These are phyloP conservation scores for Ceratocystis cubensis DNA, from an alignment of 2,329 filamentous ascomycete genomes.

Conservation along the genomic window DNA sequence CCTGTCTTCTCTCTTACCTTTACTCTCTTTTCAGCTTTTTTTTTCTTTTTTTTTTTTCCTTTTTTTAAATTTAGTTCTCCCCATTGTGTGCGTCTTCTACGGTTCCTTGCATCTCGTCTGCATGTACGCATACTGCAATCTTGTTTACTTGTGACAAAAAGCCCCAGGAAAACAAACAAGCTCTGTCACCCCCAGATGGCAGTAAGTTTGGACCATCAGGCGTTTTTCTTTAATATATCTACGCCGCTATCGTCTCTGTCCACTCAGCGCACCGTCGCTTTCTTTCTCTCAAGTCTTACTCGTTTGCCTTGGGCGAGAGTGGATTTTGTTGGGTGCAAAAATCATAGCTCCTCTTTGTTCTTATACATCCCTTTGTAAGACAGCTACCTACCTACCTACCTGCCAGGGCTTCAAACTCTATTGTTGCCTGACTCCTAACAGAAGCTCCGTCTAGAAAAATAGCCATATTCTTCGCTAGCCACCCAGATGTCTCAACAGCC, in stretches of 20 bases:
- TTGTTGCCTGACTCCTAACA: background rate
- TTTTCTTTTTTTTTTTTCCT: background rate
- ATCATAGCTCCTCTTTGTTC: background rate
- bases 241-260: background rate
- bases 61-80: background rate
- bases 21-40: background rate
- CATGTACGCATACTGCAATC: slow-evolving; percentile 1
- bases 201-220: slow-evolving; percentile 4
- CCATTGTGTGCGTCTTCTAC: background rate
- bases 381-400: background rate
- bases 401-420: background rate
- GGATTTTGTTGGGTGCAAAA: background rate
- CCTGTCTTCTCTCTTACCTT: background rate
- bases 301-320: background rate
- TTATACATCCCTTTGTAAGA: background rate
- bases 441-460: background rate
- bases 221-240: background rate
- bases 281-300: background rate
- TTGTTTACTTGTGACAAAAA: slow-evolving; percentile 7
- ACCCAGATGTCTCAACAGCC: slow-evolving; percentile 17
- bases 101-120: background rate
- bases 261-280: background rate
- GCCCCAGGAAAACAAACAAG: slow-evolving; percentile 6
- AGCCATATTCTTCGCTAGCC: background rate
- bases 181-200: slow-evolving; percentile 1